Conservation (phyloP, 352 stramenopile species). For the Phytopythium vexans region DNA sequence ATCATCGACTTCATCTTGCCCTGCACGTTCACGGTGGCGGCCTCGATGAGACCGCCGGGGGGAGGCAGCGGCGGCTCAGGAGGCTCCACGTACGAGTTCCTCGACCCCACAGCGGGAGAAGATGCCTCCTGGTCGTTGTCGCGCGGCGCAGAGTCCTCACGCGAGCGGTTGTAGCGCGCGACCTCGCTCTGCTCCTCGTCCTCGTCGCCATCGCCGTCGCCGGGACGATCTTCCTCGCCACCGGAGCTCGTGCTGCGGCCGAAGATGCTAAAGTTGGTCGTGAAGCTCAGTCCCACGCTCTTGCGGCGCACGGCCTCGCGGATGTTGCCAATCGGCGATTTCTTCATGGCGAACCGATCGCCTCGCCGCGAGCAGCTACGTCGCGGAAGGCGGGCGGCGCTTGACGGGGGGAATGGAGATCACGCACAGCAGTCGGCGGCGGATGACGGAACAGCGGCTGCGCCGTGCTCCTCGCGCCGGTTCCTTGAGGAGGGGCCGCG, state of each 20-base stretch:
- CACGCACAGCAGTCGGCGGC: too few relatives aligned
- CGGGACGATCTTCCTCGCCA: constrained; percentile 41
- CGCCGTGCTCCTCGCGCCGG: too few relatives aligned
- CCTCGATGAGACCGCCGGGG: constrained; percentile 53
- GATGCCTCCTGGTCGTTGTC: constrained; percentile 32
- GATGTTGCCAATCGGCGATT: constrained; percentile 56
- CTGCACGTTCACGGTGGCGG: constrained; percentile 67
- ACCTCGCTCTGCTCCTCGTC: constrained; percentile 35
- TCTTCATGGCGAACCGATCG: constrained; percentile 48
- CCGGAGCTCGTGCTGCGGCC: constrained; percentile 30
- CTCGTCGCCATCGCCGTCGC: constrained; percentile 18
- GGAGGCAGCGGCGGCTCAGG: constrained; percentile 50
- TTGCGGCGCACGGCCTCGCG: constrained; percentile 61
- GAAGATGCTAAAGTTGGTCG: constrained; percentile 57
- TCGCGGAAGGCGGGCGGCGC: too few relatives aligned
- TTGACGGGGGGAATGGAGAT: too few relatives aligned
- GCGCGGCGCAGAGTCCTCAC: constrained; percentile 30
- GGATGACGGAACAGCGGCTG: too few relatives aligned
- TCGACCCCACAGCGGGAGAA: constrained; percentile 26
- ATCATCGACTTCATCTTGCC: constrained; percentile 68
- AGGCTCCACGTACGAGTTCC: constrained; percentile 51
- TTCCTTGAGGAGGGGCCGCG: too few relatives aligned
- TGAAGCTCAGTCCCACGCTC: constrained; percentile 64
- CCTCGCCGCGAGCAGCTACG: too few relatives aligned
- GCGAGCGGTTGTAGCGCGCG: constrained; percentile 35